Base-by-base conservation (phyloP, 441 rosid species). In the Adansonia grandidieri region DNA sequence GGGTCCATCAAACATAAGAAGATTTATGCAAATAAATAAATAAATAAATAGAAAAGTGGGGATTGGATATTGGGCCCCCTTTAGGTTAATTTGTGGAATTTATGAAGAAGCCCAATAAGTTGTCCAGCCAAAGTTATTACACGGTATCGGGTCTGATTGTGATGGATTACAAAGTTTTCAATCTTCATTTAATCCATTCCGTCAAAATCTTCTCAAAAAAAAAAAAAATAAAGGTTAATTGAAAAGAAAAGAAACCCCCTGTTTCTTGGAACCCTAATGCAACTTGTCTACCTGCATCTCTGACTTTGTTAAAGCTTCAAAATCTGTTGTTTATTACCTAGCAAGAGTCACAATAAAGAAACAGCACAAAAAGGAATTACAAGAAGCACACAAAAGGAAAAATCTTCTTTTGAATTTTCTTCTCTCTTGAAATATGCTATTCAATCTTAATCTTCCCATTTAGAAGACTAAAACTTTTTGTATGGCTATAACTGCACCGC, bases 211-310 rank as follows among this genome's bases (percentile, higher is more conserved):
- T 42, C 8, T 42, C 8, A 5, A 5, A 42, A 42, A 15, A 0
- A 6, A 64, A 64, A 40, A 24, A 14, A 5, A 11, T 1, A 64
- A 64, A 40, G 0, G 17, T 32, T 3, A 32, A 42, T 24, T 48
- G 44, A 24, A 13, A 22, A 3, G 13, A 37, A 24, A 15, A 32
- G 40, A 32, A 32, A 32, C 40, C 50, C 68, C 78, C 67, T 19
- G 61, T 17, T 65, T 28, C 62, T 54, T 32, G 84, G 82, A 81
- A 57, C 77, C 75, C 77, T 56, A 56, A 20, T 6, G 20, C 28
- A 78, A 42, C 58, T 71, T 53, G 51, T 67, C 53, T n/a, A 72
- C 61, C 20, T 11, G 0, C 73, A 11, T 68, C 40, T 68, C 40
- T 71, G 60, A 44, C 65, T 19, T 32, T 17, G 50, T 72, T 28